A percentile compares a stretch with the other conserved stretches of the same genome.
Evolutionary conservation across 495 filamentous ascomycete genomes (phyloP).

Genomic region (Elasticomyces elasticus): DNA sequence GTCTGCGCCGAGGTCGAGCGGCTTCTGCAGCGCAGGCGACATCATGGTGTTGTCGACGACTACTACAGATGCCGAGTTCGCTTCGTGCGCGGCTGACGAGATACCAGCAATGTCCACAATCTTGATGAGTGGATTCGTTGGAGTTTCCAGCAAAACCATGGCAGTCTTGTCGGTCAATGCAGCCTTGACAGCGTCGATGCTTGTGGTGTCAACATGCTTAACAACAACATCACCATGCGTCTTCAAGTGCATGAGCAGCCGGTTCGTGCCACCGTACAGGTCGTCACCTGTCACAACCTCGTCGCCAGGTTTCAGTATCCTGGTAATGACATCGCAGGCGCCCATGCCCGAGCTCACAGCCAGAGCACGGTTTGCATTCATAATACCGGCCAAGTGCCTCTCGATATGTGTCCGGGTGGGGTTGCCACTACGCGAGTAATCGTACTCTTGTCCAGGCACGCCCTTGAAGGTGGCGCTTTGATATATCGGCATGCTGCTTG

Average conservation of each 20-base stretch:
- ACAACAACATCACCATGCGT: constrained; percentile 79
- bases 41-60: constrained; percentile 98
- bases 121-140: constrained; percentile 96
- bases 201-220: constrained; percentile 91
- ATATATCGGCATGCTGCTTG: constrained; percentile 92
- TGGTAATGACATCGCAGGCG: constrained; percentile 92
- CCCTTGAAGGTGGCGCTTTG: constrained; percentile 96
- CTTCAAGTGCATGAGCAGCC: constrained; percentile 81
- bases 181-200: constrained; percentile 53
- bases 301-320: constrained; percentile 82
- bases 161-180: constrained; percentile 69
- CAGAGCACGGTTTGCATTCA: constrained; percentile 82
- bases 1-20: constrained; percentile 86
- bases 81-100: constrained; percentile 61
- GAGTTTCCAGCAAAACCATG: constrained; percentile 93
- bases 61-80: constrained; percentile 72
- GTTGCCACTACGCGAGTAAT: constrained; percentile 96
- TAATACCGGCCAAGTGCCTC: constrained; percentile 95
- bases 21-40: constrained; percentile 82
- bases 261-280: constrained; percentile 90
- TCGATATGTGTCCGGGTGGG: constrained; percentile 94
- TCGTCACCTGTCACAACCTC: constrained; percentile 97
- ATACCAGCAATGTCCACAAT: constrained; percentile 84
- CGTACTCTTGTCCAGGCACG: constrained; percentile 81
- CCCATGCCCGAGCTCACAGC: constrained; percentile 96